phyloP scores from a whole-genome alignment of 176 grass and related monocot genomes.

The Themeda triandra region DNA sequence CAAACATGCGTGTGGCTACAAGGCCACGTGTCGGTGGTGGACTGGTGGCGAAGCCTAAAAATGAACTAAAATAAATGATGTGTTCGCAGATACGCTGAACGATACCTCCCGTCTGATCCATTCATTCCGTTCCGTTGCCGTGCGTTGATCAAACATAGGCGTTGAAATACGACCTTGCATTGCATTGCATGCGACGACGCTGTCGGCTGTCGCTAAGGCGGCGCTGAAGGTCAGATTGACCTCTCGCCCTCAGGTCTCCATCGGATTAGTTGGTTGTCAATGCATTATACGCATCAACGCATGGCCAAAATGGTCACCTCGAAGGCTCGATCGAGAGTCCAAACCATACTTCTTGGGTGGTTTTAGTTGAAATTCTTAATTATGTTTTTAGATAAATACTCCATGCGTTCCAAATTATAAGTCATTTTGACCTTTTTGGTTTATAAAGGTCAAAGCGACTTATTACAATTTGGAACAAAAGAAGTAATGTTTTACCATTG shows the following conservation, averaged over 20 bases:
- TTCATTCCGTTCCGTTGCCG: neutral
- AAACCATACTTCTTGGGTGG: neutral
- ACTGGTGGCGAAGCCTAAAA: neutral
- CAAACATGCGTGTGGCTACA: neutral
- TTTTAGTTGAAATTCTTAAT: neutral
- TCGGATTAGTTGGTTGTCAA: neutral
- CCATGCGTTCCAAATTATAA: too few relatives aligned
- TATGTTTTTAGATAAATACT: neutral
- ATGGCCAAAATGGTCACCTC: neutral
- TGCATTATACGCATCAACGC: neutral
- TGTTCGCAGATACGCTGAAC: slow-evolving; percentile 10
- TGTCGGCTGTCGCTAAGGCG: slow-evolving; percentile 18
- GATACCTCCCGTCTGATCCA: neutral
- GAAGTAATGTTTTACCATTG: too few relatives aligned
- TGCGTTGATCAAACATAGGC: slow-evolving; percentile 40
- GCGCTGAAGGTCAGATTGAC: slow-evolving; percentile 34
- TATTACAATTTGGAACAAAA: too few relatives aligned
- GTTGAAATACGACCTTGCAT: slow-evolving; percentile 17
- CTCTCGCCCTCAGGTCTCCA: neutral
- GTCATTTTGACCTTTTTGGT: too few relatives aligned
- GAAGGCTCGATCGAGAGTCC: too few relatives aligned
- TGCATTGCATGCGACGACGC: neutral
- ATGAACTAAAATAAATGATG: neutral
- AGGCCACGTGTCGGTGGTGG: neutral
- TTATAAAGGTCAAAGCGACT: too few relatives aligned